Base-by-base conservation (phyloP, 2,329 filamentous ascomycete species). In the Fusarium sp. region DNA sequence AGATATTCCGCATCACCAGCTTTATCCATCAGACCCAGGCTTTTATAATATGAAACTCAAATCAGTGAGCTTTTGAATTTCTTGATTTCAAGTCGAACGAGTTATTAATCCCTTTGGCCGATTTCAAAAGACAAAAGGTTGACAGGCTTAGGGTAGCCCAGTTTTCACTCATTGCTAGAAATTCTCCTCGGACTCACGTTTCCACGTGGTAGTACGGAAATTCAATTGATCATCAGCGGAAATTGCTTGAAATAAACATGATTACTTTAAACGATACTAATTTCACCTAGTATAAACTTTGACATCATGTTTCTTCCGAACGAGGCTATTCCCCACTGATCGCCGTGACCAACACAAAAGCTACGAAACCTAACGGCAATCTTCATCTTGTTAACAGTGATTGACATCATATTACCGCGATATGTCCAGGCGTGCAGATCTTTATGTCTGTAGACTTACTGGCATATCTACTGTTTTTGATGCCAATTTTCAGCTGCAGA, bases 271-370 rank as follows among this genome's bases (percentile, higher is more conserved):
- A 14, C 1, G 1, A 33, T 28, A 17, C 60, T 63, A 63, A 49
- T 18, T 48, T 8, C 8, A 38, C 18, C 17, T 31, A 54, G n/a
- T 5, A 22, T 43, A 31, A 11, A 54, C 22, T 22, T 22, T 34
- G 28, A 56, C 38, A 26, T 26, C 15, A n/a, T 17, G 14, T 17
- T 31, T 24, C 31, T 20, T 44, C 20, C 20, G 54, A 38, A 53
- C 34, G 40, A 40, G 46, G 39, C 24, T 28, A 13, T 34, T 18
- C 42, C 38, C 60, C 58, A 63, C 60, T 63, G 49, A 63, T 56
- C 57, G 46, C 28, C 58, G n/a, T 6, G 33, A 24, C 11, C 26
- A 31, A 31, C 10, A 31, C 45, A 53, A 31, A 31, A 36, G 10
- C n/a, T 24, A 11, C 10, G 11, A 38, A 18, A 28, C 3, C 7